A percentile compares a stretch with the other conserved stretches of the same genome.
These are phyloP conservation scores for Suillus spraguei DNA, from an alignment of 768 basidiomycete species.

Conservation along the genomic window DNA sequence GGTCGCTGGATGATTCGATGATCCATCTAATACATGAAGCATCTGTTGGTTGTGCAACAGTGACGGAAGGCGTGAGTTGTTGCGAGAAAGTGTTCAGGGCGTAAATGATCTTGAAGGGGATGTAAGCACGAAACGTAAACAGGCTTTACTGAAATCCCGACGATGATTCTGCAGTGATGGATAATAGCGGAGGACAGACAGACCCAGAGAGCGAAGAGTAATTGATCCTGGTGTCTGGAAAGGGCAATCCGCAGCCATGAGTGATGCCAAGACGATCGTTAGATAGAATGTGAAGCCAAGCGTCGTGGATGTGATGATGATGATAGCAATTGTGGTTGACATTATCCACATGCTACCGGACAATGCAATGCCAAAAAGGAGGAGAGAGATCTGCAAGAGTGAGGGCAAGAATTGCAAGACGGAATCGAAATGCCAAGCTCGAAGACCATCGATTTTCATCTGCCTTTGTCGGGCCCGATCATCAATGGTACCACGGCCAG, in stretches of 20 bases:
- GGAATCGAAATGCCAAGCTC: constrained; percentile 13
- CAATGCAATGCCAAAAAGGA: constrained; percentile 12
- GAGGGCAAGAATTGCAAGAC: constrained; percentile 11
- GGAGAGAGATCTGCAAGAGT: constrained; percentile 12
- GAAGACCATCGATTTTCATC: constrained; percentile 13
- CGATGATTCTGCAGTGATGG: constrained; percentile 6
- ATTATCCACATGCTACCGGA: constrained; percentile 7
- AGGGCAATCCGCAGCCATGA: constrained; percentile 10
- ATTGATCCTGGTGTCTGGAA: constrained; percentile 12
- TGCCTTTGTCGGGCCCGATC: constrained; percentile 12
- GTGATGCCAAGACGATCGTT: constrained; percentile 10
- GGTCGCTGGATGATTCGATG: constrained; percentile 13
- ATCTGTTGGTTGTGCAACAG: background rate
- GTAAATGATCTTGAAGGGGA: background rate
- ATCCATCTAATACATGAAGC: constrained; percentile 14
- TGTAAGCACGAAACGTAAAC: constrained; percentile 3
- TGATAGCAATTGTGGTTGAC: background rate
- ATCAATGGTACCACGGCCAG: constrained; percentile 10
- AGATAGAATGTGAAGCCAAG: constrained; percentile 10
- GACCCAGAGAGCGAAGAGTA: constrained; percentile 4
- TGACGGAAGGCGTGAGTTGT: background rate
- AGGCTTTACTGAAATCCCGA: constrained; percentile 1
- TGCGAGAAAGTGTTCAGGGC: background rate
- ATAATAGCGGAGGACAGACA: background rate
- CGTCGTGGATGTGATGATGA: constrained; percentile 4